Base-by-base conservation (phyloP, 345 rosid species). In the Adansonia digitata region DNA sequence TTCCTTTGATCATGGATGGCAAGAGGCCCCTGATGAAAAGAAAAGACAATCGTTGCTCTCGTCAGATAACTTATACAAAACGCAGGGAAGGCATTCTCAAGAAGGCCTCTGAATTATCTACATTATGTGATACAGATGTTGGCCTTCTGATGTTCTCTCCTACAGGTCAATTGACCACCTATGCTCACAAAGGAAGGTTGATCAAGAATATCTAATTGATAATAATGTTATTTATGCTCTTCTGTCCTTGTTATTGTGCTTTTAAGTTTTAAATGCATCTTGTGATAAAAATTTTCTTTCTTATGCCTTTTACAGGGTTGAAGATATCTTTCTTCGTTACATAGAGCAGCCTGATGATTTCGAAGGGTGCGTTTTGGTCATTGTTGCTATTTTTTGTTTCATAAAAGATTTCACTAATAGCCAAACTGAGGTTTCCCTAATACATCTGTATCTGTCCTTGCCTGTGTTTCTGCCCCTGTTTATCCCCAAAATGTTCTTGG, bases 81-180 rank as follows among this genome's bases (percentile, higher is more conserved):
- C 76, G 78, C 55, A 84, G 72, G 61, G 77, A 77, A 17, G 71
- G 75, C 26, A 45, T 82, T 17, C 39, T 82, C 53, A 79, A 67
- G 85, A 77, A 84, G 73, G 76, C 82, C 2, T n/a, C 42, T 6
- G 85, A 84, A 49, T 45, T 84, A 61, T 60, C 83, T 4, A 31
- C 7, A 3, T 37, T 64, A 40, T 77, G 77, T 73, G 75, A 61
- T 56, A 35, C 57, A 13, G 80, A 79, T 59, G 80, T 75, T 66
- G 83, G 81, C 17, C 69, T 84, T 53, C 11, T 81, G 8, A 61
- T 81, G 81, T 84, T 84, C 52, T 84, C 84, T 65, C 80, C 83
- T 11, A 55, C 42, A 8, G 81, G 81, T 29, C 73, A 20, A 75
- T 31, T 77, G 39, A 84, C 82, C 14, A 57, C 39, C 61, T 79